Percentiles rank a stretch among this genome's conserved stretches.
These are phyloP conservation scores for Heliosperma pusillum DNA, from an alignment of 148 eudicot species.

Conservation along the genomic window DNA sequence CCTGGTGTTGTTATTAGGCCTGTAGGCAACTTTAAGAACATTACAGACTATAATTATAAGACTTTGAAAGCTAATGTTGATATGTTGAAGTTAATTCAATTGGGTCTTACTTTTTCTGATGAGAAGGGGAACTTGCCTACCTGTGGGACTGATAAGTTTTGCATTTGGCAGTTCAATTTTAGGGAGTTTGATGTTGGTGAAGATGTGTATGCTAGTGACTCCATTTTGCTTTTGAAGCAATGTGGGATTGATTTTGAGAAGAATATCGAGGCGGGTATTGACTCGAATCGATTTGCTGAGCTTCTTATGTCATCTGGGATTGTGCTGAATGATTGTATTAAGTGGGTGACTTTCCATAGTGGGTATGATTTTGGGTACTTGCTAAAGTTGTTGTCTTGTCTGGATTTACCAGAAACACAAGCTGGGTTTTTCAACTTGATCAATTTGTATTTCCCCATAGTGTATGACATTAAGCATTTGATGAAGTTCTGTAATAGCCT, in stretches of 20 bases:
- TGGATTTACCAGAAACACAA: constrained; percentile 35
- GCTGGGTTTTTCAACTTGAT: constrained; percentile 39
- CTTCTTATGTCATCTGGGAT: constrained; percentile 48
- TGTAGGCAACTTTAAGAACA: constrained; percentile 37
- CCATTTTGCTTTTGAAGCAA: constrained; percentile 39
- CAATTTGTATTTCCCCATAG: constrained; percentile 37
- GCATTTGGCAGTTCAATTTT: constrained; percentile 49
- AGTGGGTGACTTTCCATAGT: constrained; percentile 46
- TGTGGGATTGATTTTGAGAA: constrained; percentile 45
- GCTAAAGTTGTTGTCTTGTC: constrained; percentile 38
- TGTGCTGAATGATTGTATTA: constrained; percentile 38
- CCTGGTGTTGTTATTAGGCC: constrained; percentile 43
- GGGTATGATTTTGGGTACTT: constrained; percentile 51
- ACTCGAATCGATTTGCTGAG: constrained; percentile 41
- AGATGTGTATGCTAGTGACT: constrained; percentile 46
- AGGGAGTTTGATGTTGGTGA: constrained; percentile 42
- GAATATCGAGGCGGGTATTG: constrained; percentile 38
- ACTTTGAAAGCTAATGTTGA: constrained; percentile 43
- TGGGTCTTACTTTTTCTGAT: constrained; percentile 44
- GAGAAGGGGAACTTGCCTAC: constrained; percentile 42
- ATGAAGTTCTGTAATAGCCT: constrained; percentile 47
- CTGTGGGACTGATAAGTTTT: constrained; percentile 41
- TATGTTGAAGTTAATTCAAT: constrained; percentile 45
- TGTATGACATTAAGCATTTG: constrained; percentile 47
- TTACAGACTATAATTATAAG: constrained; percentile 37